Conservation (phyloP, 1,284 basidiomycete species). For the Stygiomarasmius scandens region DNA sequence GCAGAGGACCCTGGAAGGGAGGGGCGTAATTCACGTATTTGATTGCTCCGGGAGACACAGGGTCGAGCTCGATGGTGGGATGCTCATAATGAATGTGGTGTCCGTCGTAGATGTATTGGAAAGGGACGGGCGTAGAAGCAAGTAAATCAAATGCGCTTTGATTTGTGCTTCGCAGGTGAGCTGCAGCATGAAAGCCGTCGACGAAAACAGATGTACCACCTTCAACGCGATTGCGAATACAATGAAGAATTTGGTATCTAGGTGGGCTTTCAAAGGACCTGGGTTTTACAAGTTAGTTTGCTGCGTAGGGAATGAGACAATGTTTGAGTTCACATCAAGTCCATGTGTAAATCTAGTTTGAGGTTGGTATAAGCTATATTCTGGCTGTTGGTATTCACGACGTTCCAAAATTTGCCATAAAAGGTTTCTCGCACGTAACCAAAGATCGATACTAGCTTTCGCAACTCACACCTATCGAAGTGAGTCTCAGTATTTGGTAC, state of each 20-base stretch:
- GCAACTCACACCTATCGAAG: slow-evolving; percentile 66
- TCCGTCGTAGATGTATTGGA: slow-evolving; percentile 91
- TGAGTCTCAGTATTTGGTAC: slow-evolving; percentile 61
- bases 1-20: slow-evolving; percentile 89
- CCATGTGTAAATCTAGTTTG: slow-evolving; percentile 90
- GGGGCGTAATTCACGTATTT: slow-evolving; percentile 89
- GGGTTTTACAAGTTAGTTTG: not conserved
- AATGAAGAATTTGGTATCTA: slow-evolving; percentile 91
- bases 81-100: slow-evolving; percentile 85
- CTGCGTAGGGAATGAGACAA: not conserved
- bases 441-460: slow-evolving; percentile 64
- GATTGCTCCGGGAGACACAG: slow-evolving; percentile 34
- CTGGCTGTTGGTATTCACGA: slow-evolving; percentile 74
- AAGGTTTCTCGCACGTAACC: slow-evolving; percentile 87
- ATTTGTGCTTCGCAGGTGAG: slow-evolving; percentile 52
- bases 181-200: slow-evolving; percentile 76
- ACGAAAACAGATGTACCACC: slow-evolving; percentile 92
- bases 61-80: slow-evolving; percentile 74
- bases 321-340: slow-evolving; percentile 77
- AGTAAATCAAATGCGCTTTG: slow-evolving; percentile 66
- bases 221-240: slow-evolving; percentile 78
- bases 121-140: slow-evolving; percentile 68
- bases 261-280: slow-evolving; percentile 91
- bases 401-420: slow-evolving; percentile 92
- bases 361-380: slow-evolving; percentile 97